Evolutionary conservation across 306 rosid genomes (phyloP), one percentile per base, ranked within the genome.

Genomic region (Chamaecrista fasciculata): DNA sequence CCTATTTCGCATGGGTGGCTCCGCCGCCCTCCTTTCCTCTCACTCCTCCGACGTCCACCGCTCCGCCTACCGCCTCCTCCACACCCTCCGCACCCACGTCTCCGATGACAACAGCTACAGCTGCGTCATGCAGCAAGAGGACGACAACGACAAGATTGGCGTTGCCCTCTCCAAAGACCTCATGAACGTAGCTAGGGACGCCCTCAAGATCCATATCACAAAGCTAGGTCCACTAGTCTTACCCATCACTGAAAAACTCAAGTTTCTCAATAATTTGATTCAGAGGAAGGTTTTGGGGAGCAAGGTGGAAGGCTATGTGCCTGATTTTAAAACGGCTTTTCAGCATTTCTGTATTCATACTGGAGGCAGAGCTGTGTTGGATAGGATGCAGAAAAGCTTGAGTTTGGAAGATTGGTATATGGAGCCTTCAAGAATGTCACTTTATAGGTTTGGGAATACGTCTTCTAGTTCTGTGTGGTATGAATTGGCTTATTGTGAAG

Each of bases 391-490:
- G 11, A 68, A 60, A 43, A 55, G 57, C 0, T 52, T 76, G 46
- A 67, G 51, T 23, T 24, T 74, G 6, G 62, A 70, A 34, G 79
- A 74, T 34, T 74, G 24, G 23, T 43, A 74, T 12, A 43, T 74
- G 49, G 79, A 74, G 33, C 79, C 79, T 25, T 74, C 79, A 19
- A 74, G 79, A 3, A 74, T 74, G 79, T 26, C 79, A 7, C 59
- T 74, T 12, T 66, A 66, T 18, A 74, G 79, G 34, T 74, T 56
- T 58, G 79, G 79, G 1, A 74, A 74, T 20, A 74, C 79, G 15
- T 74, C 79, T 16, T 56, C 68, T 16, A 74, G 79, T 57, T 74
- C 80, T 16, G 79, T 75, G 55, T 75, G 79, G 79, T 75, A 75
- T 57, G 75, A 40, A 8, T 33, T 73, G 10, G 67, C 68, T 5